Percentiles rank a stretch among this genome's conserved stretches.
phyloP scores from a whole-genome alignment of 495 filamentous ascomycete genomes.

The Pyronema omphalodes region DNA sequence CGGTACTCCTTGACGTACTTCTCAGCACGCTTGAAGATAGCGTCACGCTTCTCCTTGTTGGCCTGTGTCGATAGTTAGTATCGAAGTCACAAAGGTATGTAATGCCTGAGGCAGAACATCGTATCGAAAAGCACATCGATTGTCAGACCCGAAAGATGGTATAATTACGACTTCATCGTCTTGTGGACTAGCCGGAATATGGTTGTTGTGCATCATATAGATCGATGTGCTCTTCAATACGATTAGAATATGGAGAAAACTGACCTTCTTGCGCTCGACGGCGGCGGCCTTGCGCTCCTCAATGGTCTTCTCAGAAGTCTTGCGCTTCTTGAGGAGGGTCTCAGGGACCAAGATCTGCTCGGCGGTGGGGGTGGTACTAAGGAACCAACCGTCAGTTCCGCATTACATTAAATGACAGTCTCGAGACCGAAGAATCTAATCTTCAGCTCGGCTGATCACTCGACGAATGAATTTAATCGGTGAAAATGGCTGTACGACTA shows the following conservation, averaged over 20 bases:
- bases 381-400: slow-evolving; percentile 47
- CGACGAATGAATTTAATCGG: slow-evolving; percentile 63
- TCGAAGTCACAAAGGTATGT: slow-evolving; percentile 1
- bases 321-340: slow-evolving; percentile 99
- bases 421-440: slow-evolving; percentile 80
- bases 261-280: slow-evolving; percentile 76
- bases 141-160: slow-evolving; percentile 99
- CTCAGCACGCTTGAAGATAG: slow-evolving; percentile 99
- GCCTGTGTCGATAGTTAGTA: slow-evolving; percentile 33
- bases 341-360: slow-evolving; percentile 91
- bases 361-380: slow-evolving; percentile 65
- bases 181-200: slow-evolving; percentile 51
- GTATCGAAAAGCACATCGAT: slow-evolving; percentile 1
- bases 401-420: slow-evolving; percentile 48
- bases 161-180: slow-evolving; percentile 90
- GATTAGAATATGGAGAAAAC: slow-evolving; percentile 25
- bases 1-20: slow-evolving; percentile 99
- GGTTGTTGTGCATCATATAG: slow-evolving; percentile 58
- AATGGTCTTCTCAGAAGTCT: slow-evolving; percentile 95
- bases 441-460: slow-evolving; percentile 69
- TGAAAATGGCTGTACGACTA: slow-evolving; percentile 32
- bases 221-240: slow-evolving; percentile 6
- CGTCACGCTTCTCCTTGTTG: slow-evolving; percentile 89
- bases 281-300: slow-evolving; percentile 64
- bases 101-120: background rate